phyloP scores from a whole-genome alignment of 2,329 filamentous ascomycete genomes.

The Paecilomyces niveus region DNA sequence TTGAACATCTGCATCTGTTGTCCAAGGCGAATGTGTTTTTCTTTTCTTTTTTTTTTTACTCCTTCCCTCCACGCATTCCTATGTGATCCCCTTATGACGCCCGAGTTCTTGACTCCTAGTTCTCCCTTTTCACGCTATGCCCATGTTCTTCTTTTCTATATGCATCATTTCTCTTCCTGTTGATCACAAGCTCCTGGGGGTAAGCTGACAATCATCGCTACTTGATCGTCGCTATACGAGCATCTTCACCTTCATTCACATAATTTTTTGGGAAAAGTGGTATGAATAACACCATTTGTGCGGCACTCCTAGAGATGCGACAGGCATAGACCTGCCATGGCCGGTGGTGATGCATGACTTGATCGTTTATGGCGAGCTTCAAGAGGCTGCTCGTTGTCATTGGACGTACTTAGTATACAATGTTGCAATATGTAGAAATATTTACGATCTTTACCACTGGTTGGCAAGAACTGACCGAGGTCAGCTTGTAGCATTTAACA shows the following conservation, averaged over 20 bases:
- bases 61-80: neutral
- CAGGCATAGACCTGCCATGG: neutral
- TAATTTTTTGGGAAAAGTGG: neutral
- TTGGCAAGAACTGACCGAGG: neutral
- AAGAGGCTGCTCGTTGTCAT: neutral
- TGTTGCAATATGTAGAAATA: neutral
- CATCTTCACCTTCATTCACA: neutral
- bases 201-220: neutral
- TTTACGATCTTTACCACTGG: neutral
- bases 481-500: neutral
- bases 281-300: neutral
- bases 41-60: neutral
- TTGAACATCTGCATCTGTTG: conserved; percentile 14
- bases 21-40: conserved; percentile 1
- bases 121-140: neutral
- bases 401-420: neutral
- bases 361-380: neutral
- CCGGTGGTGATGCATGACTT: neutral
- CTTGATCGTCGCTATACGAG: neutral
- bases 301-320: neutral
- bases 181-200: neutral
- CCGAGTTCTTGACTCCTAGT: neutral
- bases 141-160: neutral
- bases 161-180: neutral
- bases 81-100: neutral